Evolutionary conservation across 345 rosid species (phyloP), one percentile per base, ranked within the genome.

Genomic region (Eucalyptus victrix): DNA sequence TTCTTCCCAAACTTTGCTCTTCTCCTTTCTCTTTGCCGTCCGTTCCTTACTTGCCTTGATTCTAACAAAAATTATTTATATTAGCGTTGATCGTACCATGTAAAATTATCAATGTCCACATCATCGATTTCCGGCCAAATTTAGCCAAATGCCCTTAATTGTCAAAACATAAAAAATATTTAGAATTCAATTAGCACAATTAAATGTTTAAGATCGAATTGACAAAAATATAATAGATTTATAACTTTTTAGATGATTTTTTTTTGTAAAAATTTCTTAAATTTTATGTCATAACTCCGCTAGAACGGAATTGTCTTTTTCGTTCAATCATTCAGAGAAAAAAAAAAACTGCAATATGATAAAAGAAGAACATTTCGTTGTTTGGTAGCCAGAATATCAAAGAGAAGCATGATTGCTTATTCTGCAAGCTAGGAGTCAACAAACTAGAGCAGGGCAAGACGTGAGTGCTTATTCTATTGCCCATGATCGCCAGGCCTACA

Each of bases 51-150:
- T 44, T 44, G 45, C 45, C 45, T 44, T 44, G 45, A 44, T 44
- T 44, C 45, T 44, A 8, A 44, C 45, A 54, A 54, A 54, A 54
- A 1, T 56, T 24, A 56, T 56, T 10, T 23, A 56, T 5, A 0
- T 24, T 0, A 4, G 3, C 6, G 13, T 24, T 9, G 1, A 56
- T 24, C 3, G 13, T 56, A 24, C 0, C 30, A 56, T 1, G 2
- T 56, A 24, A 24, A 24, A 23, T 23, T 2, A 24, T 0, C 2
- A 24, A 56, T 23, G 12, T 56, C 30, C 62, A 24, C 30, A 10
- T 56, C 30, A 24, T 23, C 0, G 4, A 56, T 24, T 53, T 53
- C 4, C 0, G 2, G 26, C 26, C 11, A 53, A 53, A 53, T 53
- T 53, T 53, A 4, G 58, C 58, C 11, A 2, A 53, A 53, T 21